A percentile compares a stretch with the other conserved stretches of the same genome.
Conservation (phyloP, 441 rosid species). For the Jatropha podagrica region DNA sequence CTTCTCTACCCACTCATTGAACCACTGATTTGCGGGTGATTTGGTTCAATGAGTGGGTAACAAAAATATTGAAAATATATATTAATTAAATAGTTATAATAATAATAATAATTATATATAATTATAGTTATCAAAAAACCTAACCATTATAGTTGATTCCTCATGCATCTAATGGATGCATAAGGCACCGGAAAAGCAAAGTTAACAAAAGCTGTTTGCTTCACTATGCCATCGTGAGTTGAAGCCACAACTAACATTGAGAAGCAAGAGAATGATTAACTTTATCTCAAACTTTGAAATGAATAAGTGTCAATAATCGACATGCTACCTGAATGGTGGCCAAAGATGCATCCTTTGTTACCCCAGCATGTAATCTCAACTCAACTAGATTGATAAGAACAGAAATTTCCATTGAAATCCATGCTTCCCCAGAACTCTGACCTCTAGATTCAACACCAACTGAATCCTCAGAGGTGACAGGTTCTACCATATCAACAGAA, state of each 20-base stretch:
- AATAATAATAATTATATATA: too few species aligned
- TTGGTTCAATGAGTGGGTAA: too few species aligned
- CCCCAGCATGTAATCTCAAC: slow-evolving; percentile 74
- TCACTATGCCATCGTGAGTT: too few species aligned
- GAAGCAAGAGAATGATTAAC: neutral
- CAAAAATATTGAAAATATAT: too few species aligned
- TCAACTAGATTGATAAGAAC: slow-evolving; percentile 75
- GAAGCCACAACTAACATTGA: neutral
- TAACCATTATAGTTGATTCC: too few species aligned
- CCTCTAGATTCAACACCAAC: slow-evolving; percentile 38
- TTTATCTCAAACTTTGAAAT: neutral
- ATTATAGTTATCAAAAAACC: too few species aligned
- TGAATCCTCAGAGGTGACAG: slow-evolving; percentile 43
- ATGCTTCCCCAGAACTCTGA: slow-evolving; percentile 39
- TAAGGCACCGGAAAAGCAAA: too few species aligned
- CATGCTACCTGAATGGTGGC: slow-evolving; percentile 78
- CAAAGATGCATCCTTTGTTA: slow-evolving; percentile 70
- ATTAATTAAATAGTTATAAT: too few species aligned
- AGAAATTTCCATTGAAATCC: slow-evolving; percentile 73
- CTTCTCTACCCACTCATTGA: too few species aligned
- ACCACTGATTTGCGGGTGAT: too few species aligned
- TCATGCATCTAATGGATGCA: too few species aligned
- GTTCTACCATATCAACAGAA: slow-evolving; percentile 46
- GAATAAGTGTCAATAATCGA: slow-evolving; percentile 9
- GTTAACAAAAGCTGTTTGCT: too few species aligned